Evolutionary conservation across 352 stramenopile species (phyloP).

Genomic region (Pythium dissimile): DNA sequence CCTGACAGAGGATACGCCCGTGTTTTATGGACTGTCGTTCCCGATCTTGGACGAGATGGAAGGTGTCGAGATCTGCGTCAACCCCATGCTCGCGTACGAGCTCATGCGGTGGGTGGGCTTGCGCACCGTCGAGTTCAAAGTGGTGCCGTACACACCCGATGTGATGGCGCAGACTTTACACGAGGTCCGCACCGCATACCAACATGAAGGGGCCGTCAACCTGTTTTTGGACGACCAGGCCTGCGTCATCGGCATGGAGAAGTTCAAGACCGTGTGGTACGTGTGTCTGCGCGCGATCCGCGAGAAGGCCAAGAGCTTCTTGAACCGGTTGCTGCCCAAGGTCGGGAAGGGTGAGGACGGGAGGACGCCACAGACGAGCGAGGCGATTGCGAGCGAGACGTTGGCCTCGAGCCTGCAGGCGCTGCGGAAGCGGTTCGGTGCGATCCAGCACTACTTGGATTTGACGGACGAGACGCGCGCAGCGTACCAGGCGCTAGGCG

Average conservation of each 20-base stretch:
- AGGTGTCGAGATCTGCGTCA: conserved; percentile 70
- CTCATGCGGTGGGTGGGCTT: conserved; percentile 50
- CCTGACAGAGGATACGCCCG: conserved; percentile 58
- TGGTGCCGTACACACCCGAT: conserved; percentile 37
- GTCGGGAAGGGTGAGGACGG: conserved; percentile 22
- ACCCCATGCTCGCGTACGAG: conserved; percentile 66
- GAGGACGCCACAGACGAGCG: background rate
- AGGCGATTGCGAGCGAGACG: background rate
- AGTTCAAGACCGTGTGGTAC: conserved; percentile 84
- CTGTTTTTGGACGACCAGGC: conserved; percentile 59
- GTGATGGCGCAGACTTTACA: conserved; percentile 32
- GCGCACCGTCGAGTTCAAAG: conserved; percentile 55
- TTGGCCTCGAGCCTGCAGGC: conserved; percentile 9
- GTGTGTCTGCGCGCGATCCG: conserved; percentile 84
- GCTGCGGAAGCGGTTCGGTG: conserved; percentile 48
- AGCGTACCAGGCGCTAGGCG: conserved; percentile 44
- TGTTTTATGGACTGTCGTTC: conserved; percentile 78
- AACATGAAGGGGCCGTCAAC: conserved; percentile 72
- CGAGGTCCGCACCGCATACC: conserved; percentile 46
- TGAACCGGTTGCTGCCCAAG: conserved; percentile 28
- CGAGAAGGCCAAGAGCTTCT: conserved; percentile 72
- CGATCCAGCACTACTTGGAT: conserved; percentile 50
- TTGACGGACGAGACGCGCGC: conserved; percentile 36
- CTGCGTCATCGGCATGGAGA: conserved; percentile 79
- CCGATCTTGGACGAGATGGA: conserved; percentile 34